Conservation (phyloP, 371 early-diverging fungal species). For the Sanchytrium tribonematis region DNA sequence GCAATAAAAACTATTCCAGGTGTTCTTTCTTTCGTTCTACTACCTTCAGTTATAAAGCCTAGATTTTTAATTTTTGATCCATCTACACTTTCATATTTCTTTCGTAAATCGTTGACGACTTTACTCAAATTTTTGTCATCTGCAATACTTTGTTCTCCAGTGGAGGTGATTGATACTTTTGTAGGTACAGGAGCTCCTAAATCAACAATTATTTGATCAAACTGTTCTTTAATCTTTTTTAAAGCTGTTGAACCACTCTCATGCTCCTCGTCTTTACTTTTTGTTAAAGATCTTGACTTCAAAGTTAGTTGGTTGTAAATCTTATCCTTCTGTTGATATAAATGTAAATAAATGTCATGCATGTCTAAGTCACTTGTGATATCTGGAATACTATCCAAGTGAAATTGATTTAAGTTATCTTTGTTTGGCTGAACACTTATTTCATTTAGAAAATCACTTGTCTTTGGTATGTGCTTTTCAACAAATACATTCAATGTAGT, state of each 20-base stretch:
- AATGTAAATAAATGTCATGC: neutral
- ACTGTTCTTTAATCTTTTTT: neutral
- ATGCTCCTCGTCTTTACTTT: neutral
- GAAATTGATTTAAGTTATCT: neutral
- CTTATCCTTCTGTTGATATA: neutral
- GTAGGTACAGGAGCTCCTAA: neutral
- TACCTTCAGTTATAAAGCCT: neutral
- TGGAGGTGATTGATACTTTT: neutral
- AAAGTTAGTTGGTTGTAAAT: neutral
- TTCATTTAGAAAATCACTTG: slow-evolving; percentile 31
- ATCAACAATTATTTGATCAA: neutral
- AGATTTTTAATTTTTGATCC: neutral
- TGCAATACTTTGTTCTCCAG: neutral
- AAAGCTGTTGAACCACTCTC: neutral
- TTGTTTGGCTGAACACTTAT: too few relatives aligned
- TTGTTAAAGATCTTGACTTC: neutral
- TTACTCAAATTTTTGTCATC: too few relatives aligned
- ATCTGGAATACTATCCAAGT: neutral
- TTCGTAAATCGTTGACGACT: too few relatives aligned
- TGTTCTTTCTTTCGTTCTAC: neutral
- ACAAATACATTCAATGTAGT: slow-evolving; percentile 34
- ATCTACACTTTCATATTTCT: too few relatives aligned
- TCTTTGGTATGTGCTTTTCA: slow-evolving; percentile 10
- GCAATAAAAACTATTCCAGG: neutral
- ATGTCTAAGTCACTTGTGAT: neutral